phyloP scores from a whole-genome alignment of 164 flowering plant genomes.

The Annona squamosa region DNA sequence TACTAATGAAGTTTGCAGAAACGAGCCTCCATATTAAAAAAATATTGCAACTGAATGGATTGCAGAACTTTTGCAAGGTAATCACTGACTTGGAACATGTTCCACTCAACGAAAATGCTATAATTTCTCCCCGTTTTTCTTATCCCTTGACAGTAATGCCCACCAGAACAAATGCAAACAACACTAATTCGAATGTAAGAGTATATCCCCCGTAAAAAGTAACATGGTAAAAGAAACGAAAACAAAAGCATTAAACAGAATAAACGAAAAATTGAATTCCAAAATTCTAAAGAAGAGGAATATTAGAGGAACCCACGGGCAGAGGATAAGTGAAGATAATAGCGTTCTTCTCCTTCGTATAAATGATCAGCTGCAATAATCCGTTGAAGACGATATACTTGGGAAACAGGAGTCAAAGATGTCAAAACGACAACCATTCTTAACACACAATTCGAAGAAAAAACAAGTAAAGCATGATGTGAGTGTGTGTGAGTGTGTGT shows the following conservation, averaged over 20 bases:
- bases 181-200: too few species aligned
- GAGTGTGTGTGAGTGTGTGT: neutral
- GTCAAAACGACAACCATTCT: neutral
- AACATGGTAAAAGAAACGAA: neutral
- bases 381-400: conserved; percentile 61
- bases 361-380: conserved; percentile 68
- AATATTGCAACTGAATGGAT: too few species aligned
- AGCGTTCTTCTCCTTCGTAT: conserved; percentile 81
- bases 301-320: conserved; percentile 31
- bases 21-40: too few species aligned
- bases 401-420: conserved; percentile 48
- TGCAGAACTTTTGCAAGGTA: too few species aligned
- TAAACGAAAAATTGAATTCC: neutral
- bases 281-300: neutral
- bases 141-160: too few species aligned
- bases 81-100: too few species aligned
- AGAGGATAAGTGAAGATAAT: conserved; percentile 81
- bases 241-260: too few species aligned
- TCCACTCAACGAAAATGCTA: too few species aligned
- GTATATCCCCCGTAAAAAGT: too few species aligned
- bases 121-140: too few species aligned
- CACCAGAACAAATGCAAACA: too few species aligned
- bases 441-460: conserved; percentile 22
- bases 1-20: too few species aligned
- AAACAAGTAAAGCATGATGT: neutral